A percentile compares a stretch with the other conserved stretches of the same genome.
These are phyloP conservation scores for Ophiostoma pallidulum DNA, from an alignment of 2,329 filamentous ascomycete genomes.

Conservation along the genomic window DNA sequence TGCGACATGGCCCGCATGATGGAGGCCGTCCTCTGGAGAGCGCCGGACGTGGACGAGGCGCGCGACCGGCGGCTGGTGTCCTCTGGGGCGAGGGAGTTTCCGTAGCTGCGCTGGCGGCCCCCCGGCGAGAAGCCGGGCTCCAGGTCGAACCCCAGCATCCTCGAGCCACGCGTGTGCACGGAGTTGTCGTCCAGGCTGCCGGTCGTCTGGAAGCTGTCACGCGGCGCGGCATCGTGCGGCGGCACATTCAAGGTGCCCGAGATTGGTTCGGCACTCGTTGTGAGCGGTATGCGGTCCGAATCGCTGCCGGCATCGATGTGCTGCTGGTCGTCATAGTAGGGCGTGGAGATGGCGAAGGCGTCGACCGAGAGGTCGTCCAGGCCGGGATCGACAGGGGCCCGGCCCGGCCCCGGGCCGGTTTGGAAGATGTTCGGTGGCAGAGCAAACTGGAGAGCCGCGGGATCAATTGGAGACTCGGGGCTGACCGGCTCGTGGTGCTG, in stretches of 20 bases:
- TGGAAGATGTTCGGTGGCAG: slow-evolving; percentile 42
- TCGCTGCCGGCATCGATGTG: slow-evolving; percentile 33
- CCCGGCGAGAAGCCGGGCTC: slow-evolving; percentile 47
- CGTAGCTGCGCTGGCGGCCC: slow-evolving; percentile 44
- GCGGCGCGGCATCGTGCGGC: slow-evolving; percentile 31
- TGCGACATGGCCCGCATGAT: slow-evolving; percentile 86
- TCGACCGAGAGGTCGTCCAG: slow-evolving; percentile 17
- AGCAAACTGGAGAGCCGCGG: slow-evolving; percentile 43
- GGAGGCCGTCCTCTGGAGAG: slow-evolving; percentile 60
- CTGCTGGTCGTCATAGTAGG: slow-evolving; percentile 35
- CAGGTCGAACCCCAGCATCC: slow-evolving; percentile 45
- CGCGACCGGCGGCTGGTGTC: slow-evolving; percentile 46
- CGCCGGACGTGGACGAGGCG: slow-evolving; percentile 53
- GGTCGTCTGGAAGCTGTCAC: slow-evolving; percentile 50
- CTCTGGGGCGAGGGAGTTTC: slow-evolving; percentile 44
- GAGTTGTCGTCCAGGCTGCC: slow-evolving; percentile 48
- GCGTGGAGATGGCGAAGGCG: slow-evolving; percentile 23
- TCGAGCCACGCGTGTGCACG: slow-evolving; percentile 37
- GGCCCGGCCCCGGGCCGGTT: slow-evolving; percentile 21
- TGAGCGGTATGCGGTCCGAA: slow-evolving; percentile 50
- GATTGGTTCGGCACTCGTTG: slow-evolving; percentile 46
- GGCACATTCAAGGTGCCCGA: slow-evolving; percentile 36
- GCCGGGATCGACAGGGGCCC: slow-evolving; percentile 5
- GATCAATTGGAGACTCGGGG: slow-evolving; percentile 43
- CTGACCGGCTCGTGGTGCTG: slow-evolving; percentile 27